Base-by-base conservation (phyloP, 2,329 filamentous ascomycete genomes). In the Stagonosporopsis chrysanthemi region DNA sequence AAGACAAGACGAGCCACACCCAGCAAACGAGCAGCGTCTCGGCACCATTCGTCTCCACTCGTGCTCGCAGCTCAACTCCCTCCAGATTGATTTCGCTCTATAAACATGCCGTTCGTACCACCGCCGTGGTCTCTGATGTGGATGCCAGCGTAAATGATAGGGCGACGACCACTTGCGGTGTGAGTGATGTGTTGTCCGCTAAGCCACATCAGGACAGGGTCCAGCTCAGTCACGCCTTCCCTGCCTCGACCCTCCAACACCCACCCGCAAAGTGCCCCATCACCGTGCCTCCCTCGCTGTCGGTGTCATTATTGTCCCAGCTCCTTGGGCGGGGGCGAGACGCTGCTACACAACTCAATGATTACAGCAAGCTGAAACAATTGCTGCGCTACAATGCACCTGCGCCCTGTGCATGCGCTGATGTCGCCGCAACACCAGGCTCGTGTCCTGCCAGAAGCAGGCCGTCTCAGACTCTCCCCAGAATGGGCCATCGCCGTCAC, bases 51-150 rank as follows among this genome's bases (percentile, higher is more conserved):
- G 40, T 39, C 52, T 45, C 45, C 45, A 50, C 45, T 39, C 22
- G 45, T 39, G 44, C 52, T 49, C 52, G 38, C 39, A 63, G 61
- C 59, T 64, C 50, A 55, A 45, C 26, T 56, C 45, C 40, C 52
- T 24, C 15, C 33, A 64, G 45, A 62, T 50, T 61, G 50, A 62
- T 59, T 63, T 61, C 64, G 60, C 64, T 67, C 62, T 61, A 69
- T 67, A 72, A 73, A 74, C 71, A 67, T 75, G 73, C 72, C 69
- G 66, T 64, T 52, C 58, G 73, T 74, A 66, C 68, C 64, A 74
- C 72, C 43, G 62, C 59, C 68, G 61, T 70, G 66, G 69, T 56
- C 64, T 71, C 73, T 64, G 67, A 68, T 71, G 72, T 72, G 72
- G 67, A 63, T 63, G 65, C 69, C 62, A 64, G 45, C 44, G 14